Conservation (phyloP, 371 early-diverging fungal genomes). For the Rhizopus arrhizus region DNA sequence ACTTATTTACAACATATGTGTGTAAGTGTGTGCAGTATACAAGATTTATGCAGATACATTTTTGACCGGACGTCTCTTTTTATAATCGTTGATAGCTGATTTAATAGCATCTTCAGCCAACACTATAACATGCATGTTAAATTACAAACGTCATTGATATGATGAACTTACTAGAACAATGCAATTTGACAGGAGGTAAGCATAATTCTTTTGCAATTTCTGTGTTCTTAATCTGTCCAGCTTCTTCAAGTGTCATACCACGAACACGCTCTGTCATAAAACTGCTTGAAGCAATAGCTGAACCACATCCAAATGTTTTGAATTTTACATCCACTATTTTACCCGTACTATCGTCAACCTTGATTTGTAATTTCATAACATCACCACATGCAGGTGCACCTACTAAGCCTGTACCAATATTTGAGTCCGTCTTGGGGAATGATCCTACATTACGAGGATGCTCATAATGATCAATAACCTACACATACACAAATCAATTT, state of each 20-base stretch:
- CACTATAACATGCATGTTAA: constrained; percentile 58
- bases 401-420: constrained; percentile 98
- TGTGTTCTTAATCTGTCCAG: constrained; percentile 91
- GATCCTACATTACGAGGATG: constrained; percentile 98
- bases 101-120: constrained; percentile 99
- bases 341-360: constrained; percentile 87
- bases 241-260: constrained; percentile 91
- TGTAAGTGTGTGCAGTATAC: too few relatives aligned
- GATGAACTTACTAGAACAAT: constrained; percentile 86
- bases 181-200: constrained; percentile 98
- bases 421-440: constrained; percentile 77
- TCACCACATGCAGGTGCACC: constrained; percentile 99
- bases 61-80: constrained; percentile 56
- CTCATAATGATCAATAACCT: constrained; percentile 94
- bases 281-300: constrained; percentile 95
- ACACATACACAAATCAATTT: constrained; percentile 3
- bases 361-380: constrained; percentile 99
- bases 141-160: neutral
- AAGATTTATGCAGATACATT: too few relatives aligned
- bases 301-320: constrained; percentile 99
- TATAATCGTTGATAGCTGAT: constrained; percentile 92
- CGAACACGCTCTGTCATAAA: constrained; percentile 95
- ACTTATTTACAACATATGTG: too few relatives aligned
- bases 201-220: constrained; percentile 96
- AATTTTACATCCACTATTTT: constrained; percentile 97